These are phyloP conservation scores for Raddia distichophylla DNA, from an alignment of 176 grass and related monocot species.

Conservation along the genomic window DNA sequence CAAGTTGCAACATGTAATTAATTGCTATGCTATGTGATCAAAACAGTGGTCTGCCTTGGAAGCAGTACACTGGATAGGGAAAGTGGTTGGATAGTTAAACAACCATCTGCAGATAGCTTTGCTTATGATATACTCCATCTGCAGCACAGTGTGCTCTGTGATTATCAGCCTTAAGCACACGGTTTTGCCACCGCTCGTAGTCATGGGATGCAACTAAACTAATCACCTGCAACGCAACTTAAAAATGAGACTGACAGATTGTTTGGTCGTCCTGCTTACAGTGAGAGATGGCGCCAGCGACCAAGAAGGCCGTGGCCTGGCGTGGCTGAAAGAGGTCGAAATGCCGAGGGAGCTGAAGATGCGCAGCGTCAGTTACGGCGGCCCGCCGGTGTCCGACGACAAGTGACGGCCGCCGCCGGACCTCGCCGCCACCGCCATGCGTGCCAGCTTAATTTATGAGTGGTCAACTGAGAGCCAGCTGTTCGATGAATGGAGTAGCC, in stretches of 20 bases:
- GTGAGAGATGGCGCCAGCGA: background rate
- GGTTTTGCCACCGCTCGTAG: background rate
- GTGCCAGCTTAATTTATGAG: background rate
- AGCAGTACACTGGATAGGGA: constrained; percentile 38
- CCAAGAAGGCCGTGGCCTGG: constrained; percentile 30
- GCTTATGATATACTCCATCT: constrained; percentile 21
- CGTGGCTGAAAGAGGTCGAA: constrained; percentile 79
- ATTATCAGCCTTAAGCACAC: constrained; percentile 34
- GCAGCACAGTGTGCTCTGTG: constrained; percentile 11
- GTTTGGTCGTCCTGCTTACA: background rate
- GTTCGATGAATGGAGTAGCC: background rate
- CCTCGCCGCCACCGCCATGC: no score
- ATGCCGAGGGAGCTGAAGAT: constrained; percentile 68
- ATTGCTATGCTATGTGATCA: background rate
- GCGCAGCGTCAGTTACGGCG: constrained; percentile 54
- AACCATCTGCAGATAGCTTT: constrained; percentile 20
- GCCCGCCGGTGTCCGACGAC: constrained; percentile 65
- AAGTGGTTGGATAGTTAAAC: constrained; percentile 25
- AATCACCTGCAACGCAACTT: no score
- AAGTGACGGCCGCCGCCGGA: background rate
- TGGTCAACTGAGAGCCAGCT: background rate
- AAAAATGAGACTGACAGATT: background rate
- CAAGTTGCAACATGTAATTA: background rate
- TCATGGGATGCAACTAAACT: no score
- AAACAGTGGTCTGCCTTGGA: constrained; percentile 37